Base-by-base conservation (phyloP, 306 rosid genomes). In the Medicago ruthenica region DNA sequence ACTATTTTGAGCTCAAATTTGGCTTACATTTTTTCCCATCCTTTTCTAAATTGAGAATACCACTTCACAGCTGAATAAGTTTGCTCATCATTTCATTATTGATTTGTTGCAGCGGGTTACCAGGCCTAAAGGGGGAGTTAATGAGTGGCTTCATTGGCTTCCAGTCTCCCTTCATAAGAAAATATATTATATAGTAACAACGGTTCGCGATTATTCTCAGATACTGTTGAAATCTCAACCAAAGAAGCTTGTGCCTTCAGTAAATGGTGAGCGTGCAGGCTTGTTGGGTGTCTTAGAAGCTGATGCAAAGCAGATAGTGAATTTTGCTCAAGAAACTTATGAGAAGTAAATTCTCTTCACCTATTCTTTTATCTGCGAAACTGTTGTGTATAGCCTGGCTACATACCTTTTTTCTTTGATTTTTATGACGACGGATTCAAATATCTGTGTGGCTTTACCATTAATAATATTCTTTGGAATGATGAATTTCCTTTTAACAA, bases 71-170 rank as follows among this genome's bases (percentile, higher is more conserved):
- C 41, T 67, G 77, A 68, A 66, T 77, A 21, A 37, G 10, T 78
- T 39, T 51, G 21, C 76, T 78, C 9, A 54, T 67, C 39, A 22
- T 71, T 70, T 59, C 45, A 11, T 71, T 65, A 63, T 41, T 61
- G 27, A 24, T 44, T 65, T 75, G 17, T 44, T 78, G 88, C 90
- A 94, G 98, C 90, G 97, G 54, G 96, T 94, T 40, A 86, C 92
- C 45, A 88, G 97, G 83, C 97, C 97, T n/a, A 90, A 64, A 73
- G 97, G 92, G 71, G 95, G 97, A 73, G 22, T 90, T 55, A 92
- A 92, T 75, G 87, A 88, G 66, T 94, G 95, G 95, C 95, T 94
- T 62, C 97, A 85, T 73, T 92, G 98, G 98, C 93, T 94, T 80
- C 96, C 98, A 0, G 95, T 94, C 63, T 88, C 93, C 36, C 55